Evolutionary conservation across 495 filamentous ascomycete species (phyloP).

Genomic region (Aspergillus wentii): DNA sequence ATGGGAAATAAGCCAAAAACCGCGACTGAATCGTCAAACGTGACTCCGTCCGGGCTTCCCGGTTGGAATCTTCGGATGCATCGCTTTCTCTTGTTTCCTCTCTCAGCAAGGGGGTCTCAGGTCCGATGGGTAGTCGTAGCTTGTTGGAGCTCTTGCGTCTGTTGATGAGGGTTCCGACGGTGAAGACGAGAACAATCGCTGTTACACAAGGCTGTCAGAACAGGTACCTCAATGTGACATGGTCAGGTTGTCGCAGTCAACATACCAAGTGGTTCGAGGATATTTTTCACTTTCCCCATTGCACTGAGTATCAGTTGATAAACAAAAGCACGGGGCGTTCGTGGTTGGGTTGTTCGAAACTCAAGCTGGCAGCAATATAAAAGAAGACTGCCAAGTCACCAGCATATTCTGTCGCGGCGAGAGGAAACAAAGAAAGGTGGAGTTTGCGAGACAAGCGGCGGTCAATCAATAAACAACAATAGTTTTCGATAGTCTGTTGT

Average conservation of each 20-base stretch:
- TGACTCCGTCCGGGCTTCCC: no score
- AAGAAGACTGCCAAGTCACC: no score
- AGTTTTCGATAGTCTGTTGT: no score
- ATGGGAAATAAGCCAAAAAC: constrained; percentile 38
- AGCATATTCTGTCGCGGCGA: no score
- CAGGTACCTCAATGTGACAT: neutral
- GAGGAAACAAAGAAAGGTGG: no score
- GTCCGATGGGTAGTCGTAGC: neutral
- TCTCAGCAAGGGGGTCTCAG: constrained; percentile 12
- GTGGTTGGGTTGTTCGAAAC: no score
- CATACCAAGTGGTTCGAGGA: constrained; percentile 21
- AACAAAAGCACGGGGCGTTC: no score
- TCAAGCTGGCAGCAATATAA: no score
- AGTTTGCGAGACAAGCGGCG: no score
- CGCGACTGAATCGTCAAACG: constrained; percentile 38
- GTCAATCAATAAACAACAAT: no score
- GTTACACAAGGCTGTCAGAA: neutral
- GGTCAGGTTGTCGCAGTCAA: constrained; percentile 2
- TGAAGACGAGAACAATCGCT: constrained; percentile 21
- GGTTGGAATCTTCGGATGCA: constrained; percentile 1
- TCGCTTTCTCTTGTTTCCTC: constrained; percentile 5
- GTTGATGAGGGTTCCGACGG: constrained; percentile 17
- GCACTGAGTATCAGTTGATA: no score
- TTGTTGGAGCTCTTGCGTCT: constrained; percentile 5
- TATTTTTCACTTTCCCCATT: constrained; percentile 14